Evolutionary conservation across 306 rosid genomes (phyloP).

Genomic region (Quercus cerris): DNA sequence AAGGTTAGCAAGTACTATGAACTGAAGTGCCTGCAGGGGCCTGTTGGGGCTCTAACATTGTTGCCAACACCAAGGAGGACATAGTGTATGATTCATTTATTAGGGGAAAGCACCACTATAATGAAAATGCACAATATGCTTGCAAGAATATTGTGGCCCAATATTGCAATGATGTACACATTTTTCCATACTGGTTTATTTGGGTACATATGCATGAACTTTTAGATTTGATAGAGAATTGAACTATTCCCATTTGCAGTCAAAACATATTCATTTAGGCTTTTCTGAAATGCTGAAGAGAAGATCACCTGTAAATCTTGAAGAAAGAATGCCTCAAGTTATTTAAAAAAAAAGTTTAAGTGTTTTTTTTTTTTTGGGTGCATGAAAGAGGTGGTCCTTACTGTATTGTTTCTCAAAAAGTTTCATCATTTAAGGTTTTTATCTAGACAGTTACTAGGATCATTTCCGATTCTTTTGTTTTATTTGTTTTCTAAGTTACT

Average conservation of each 20-base stretch:
- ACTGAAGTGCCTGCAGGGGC: neutral
- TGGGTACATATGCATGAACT: neutral
- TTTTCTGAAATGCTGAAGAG: neutral
- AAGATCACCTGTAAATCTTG: neutral
- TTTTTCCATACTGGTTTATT: neutral
- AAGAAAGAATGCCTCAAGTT: neutral
- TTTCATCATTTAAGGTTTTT: neutral
- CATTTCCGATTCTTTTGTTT: neutral
- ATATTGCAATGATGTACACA: neutral
- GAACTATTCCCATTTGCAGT: neutral
- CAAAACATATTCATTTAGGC: slow-evolving; percentile 8
- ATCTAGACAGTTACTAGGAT: neutral
- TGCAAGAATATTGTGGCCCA: neutral
- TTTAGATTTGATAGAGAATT: neutral
- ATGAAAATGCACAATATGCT: neutral
- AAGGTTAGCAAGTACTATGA: neutral
- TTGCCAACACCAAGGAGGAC: neutral
- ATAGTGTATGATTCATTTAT: neutral
- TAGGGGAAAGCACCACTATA: neutral
- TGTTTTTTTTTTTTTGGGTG: neutral
- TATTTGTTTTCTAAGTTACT: slow-evolving; percentile 1
- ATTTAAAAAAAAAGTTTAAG: too few relatives aligned
- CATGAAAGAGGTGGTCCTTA: neutral
- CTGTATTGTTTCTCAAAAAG: neutral
- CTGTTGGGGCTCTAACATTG: neutral